phyloP scores from a whole-genome alignment of 108 stramenopile genomes.

The Chaetoceros muelleri region DNA sequence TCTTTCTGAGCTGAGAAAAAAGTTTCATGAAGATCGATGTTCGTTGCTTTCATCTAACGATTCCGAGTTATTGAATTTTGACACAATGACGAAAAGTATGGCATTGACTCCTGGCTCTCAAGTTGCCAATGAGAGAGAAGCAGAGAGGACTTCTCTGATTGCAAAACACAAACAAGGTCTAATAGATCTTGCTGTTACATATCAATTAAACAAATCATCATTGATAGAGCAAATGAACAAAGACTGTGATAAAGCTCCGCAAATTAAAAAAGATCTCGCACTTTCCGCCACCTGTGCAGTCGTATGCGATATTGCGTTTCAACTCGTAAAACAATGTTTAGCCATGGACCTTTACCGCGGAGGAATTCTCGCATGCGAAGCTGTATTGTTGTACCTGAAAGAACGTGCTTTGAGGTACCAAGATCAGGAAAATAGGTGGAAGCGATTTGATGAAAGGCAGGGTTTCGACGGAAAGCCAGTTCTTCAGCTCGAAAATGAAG shows the following conservation, averaged over 20 bases:
- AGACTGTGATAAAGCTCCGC: background rate
- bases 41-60: constrained; percentile 11
- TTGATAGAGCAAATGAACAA: constrained; percentile 11
- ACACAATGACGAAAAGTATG: constrained; percentile 21
- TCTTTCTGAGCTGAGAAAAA: background rate
- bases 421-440: constrained; percentile 7
- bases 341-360: constrained; percentile 40
- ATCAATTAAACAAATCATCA: constrained; percentile 8
- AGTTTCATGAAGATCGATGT: constrained; percentile 15
- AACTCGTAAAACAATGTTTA: constrained; percentile 57
- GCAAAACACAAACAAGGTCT: constrained; percentile 36
- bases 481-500: constrained; percentile 20
- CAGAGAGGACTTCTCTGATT: constrained; percentile 31
- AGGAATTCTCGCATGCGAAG: constrained; percentile 47
- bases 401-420: constrained; percentile 34
- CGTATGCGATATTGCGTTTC: constrained; percentile 52
- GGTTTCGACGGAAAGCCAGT: constrained; percentile 17
- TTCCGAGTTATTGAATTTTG: constrained; percentile 17
- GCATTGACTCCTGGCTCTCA: constrained; percentile 16
- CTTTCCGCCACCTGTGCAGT: constrained; percentile 53
- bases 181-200: constrained; percentile 15
- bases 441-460: constrained; percentile 15
- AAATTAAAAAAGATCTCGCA: constrained; percentile 17
- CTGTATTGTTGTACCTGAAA: constrained; percentile 52
- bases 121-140: constrained; percentile 23